Percentiles rank a stretch among this genome's conserved stretches.
phyloP scores from a whole-genome alignment of 2,329 filamentous ascomycete species.

The Didymella segeticola region DNA sequence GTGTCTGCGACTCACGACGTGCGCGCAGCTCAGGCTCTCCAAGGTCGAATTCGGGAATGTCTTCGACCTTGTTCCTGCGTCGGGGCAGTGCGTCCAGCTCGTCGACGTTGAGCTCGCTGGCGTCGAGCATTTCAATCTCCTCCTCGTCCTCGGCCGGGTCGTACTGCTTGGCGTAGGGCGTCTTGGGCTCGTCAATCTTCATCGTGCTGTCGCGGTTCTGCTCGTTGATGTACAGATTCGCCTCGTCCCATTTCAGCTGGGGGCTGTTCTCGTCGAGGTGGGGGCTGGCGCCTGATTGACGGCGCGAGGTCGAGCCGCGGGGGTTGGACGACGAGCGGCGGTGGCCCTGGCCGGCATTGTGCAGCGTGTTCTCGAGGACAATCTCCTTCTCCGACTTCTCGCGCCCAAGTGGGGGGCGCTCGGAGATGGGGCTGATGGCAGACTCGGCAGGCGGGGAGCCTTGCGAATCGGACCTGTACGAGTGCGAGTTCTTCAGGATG shows the following conservation, averaged over 20 bases:
- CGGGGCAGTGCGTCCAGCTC: slow-evolving; percentile 66
- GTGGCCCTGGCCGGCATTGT: slow-evolving; percentile 83
- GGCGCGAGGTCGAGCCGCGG: slow-evolving; percentile 72
- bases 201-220: slow-evolving; percentile 94
- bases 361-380: slow-evolving; percentile 90
- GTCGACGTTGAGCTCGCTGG: slow-evolving; percentile 72
- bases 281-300: slow-evolving; percentile 66
- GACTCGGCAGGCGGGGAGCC: slow-evolving; percentile 55
- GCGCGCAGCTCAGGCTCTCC: slow-evolving; percentile 80
- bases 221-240: slow-evolving; percentile 95
- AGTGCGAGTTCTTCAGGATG: slow-evolving; percentile 87
- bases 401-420: slow-evolving; percentile 54
- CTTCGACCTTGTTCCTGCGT: slow-evolving; percentile 63
- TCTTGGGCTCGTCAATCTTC: slow-evolving; percentile 99
- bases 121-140: slow-evolving; percentile 70
- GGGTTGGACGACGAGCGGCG: slow-evolving; percentile 81
- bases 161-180: slow-evolving; percentile 91
- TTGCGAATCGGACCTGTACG: slow-evolving; percentile 59
- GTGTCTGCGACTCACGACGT: slow-evolving; percentile 39
- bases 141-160: slow-evolving; percentile 87
- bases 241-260: slow-evolving; percentile 97
- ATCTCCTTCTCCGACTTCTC: slow-evolving; percentile 80
- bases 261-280: slow-evolving; percentile 67
- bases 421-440: slow-evolving; percentile 40
- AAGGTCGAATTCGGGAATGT: slow-evolving; percentile 90